phyloP scores from a whole-genome alignment of 768 basidiomycete species.

The Tylopilus subfusipes region DNA sequence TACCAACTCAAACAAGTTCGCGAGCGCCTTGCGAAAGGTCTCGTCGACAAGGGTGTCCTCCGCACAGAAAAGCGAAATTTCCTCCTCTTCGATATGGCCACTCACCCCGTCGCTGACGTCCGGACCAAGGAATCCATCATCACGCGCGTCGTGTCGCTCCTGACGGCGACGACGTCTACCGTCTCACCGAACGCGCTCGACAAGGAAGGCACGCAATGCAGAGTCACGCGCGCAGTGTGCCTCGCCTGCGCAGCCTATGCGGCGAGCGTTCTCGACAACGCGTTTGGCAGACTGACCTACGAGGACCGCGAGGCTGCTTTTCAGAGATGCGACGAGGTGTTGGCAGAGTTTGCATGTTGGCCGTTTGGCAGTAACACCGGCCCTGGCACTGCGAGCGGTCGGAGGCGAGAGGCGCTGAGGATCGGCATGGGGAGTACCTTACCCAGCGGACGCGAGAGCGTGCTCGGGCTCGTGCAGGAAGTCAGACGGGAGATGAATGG shows the following conservation, averaged over 20 bases:
- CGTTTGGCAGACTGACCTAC: constrained; percentile 82
- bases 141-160: constrained; percentile 66
- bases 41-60: constrained; percentile 98
- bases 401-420: constrained; percentile 41
- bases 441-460: constrained; percentile 57
- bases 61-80: constrained; percentile 99
- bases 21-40: constrained; percentile 93
- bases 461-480: constrained; percentile 71
- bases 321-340: constrained; percentile 87
- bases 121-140: constrained; percentile 86
- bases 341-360: constrained; percentile 89
- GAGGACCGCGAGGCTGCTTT: constrained; percentile 95
- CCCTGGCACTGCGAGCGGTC: constrained; percentile 33
- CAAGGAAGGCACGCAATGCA: constrained; percentile 76
- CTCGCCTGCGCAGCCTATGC: constrained; percentile 91
- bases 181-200: constrained; percentile 73
- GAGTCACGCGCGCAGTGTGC: constrained; percentile 75
- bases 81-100: constrained; percentile 99
- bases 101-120: constrained; percentile 93
- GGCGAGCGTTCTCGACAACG: constrained; percentile 93
- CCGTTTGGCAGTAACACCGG: constrained; percentile 61
- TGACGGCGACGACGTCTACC: constrained; percentile 79
- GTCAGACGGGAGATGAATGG: constrained; percentile 67
- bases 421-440: constrained; percentile 56
- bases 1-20: constrained; percentile 99